A percentile compares a stretch with the other conserved stretches of the same genome.
Conservation (phyloP, 108 stramenopile genomes). For the Skeletonema grethae region DNA sequence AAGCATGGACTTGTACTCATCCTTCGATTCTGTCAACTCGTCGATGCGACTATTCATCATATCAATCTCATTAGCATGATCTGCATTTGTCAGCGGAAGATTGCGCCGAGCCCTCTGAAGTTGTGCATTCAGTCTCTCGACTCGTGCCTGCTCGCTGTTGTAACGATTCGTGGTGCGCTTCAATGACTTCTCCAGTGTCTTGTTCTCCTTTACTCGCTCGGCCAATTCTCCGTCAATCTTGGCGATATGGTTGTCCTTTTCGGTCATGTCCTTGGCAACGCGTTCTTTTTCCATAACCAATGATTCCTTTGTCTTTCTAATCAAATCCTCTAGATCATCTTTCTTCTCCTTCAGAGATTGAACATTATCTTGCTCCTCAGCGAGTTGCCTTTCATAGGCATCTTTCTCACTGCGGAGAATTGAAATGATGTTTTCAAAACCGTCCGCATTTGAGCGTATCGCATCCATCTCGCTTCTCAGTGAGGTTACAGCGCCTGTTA, state of each 20-base stretch:
- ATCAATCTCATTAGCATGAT: background rate
- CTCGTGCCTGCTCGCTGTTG: slow-evolving; percentile 22
- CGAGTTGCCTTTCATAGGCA: slow-evolving; percentile 12
- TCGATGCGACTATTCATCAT: slow-evolving; percentile 11
- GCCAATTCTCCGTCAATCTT: slow-evolving; percentile 33
- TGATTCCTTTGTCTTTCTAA: slow-evolving; percentile 18
- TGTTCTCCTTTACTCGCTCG: slow-evolving; percentile 14
- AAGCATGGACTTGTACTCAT: slow-evolving; percentile 18
- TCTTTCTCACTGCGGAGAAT: slow-evolving; percentile 23
- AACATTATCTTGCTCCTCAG: background rate
- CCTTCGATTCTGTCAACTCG: slow-evolving; percentile 14
- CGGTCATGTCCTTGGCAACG: slow-evolving; percentile 8
- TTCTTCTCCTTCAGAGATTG: slow-evolving; percentile 18
- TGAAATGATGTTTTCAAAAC: slow-evolving; percentile 12
- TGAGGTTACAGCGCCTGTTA: background rate
- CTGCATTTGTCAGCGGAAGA: background rate
- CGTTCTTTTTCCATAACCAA: slow-evolving; percentile 15
- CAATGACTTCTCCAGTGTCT: slow-evolving; percentile 8
- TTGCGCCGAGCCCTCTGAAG: slow-evolving; percentile 14
- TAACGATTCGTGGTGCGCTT: slow-evolving; percentile 13
- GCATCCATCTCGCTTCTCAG: slow-evolving; percentile 18
- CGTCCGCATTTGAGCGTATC: slow-evolving; percentile 15
- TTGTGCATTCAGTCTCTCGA: slow-evolving; percentile 15
- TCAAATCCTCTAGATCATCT: slow-evolving; percentile 9
- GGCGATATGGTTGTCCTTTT: slow-evolving; percentile 30